Evolutionary conservation across 306 rosid genomes (phyloP), one percentile per base, ranked within the genome.

Genomic region (Albizia julibrissin): DNA sequence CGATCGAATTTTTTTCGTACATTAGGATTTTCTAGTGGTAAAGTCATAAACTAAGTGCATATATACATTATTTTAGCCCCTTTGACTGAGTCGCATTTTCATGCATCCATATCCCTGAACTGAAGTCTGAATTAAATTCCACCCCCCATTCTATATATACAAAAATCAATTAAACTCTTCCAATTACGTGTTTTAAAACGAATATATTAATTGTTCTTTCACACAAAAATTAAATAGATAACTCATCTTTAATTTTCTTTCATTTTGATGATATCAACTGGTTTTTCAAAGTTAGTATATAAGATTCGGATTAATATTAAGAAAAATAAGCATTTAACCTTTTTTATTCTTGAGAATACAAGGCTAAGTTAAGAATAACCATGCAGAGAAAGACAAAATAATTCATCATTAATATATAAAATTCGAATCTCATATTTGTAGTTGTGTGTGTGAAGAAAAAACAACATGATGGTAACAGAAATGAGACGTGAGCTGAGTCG

Each of bases 301-400:
- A n/a, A n/a, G n/a, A n/a, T n/a, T n/a, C n/a, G 1, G 0, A n/a
- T 3, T 2, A n/a, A 8, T 1, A 21, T 19, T 56, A n/a, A 8
- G 12, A n/a, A n/a, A n/a, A n/a, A 10, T n/a, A 22, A 58, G 65
- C 3, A n/a, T 8, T 54, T 2, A 21, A 21, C 26, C 4, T 6
- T 54, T 52, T 52, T 19, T 49, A 2, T 4, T 13, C 15, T 47
- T 4, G 19, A 47, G 58, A 50, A 50, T 50, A 50, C n/a, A 18
- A 50, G 58, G 58, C n/a, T 16, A 50, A 50, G n/a, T 21, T 21
- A 50, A 18, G 58, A 18, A 34, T 34, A 34, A 18, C 9, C 58
- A 50, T 50, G 9, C 18, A 16, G 58, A 50, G 56, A 49, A 50
- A 50, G 58, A 16, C 58, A 18, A 50, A 50, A 16, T 15, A 16